Evolutionary conservation across 1,284 basidiomycete genomes (phyloP), one percentile per base, ranked within the genome.

Genomic region (Phlebopus sp.): DNA sequence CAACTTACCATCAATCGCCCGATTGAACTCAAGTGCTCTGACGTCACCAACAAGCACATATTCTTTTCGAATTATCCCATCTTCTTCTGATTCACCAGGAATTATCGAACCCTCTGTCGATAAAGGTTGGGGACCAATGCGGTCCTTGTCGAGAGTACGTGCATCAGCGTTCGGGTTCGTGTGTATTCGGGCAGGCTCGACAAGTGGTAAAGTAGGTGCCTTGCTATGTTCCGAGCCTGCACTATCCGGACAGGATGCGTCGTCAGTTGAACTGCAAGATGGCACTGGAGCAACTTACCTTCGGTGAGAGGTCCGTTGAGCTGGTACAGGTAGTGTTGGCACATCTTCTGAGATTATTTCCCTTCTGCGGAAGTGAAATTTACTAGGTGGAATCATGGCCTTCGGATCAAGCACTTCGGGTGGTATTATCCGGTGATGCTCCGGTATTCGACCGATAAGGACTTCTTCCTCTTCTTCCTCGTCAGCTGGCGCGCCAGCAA

Each of bases 31-130:
- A 0, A 90, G 81, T 4, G 84, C 84, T 41, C 79, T 75, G 18
- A 79, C 80, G 62, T 91, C 85, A 3, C 79, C 86, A 4, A 91
- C 84, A 1, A 91, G 73, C 1, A 90, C 88, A 54, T 91, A 91
- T 58, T 90, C 88, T 37, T 83, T 72, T 21, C 86, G 71, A 17
- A 90, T 70, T 36, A 82, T 69, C 0, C 85, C 86, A 61, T 90
- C 86, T 61, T 90, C 86, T 58, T 90, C 87, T 0, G 82, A 85
- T 64, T 90, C 87, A 5, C 86, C 87, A n/a, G 86, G 86, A 44
- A 89, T 88, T 45, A 79, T 66, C 0, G 86, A 87, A 1, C 75
- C 79, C 50, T 90, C 86, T 0, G 77, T 76, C 2, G 80, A 79
- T 4, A 81, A 60, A 1, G 73, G 70, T 48, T 64, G 70, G 0